These are phyloP conservation scores for Massariosphaeria phaeospora DNA, from an alignment of 495 filamentous ascomycete genomes.

Conservation along the genomic window DNA sequence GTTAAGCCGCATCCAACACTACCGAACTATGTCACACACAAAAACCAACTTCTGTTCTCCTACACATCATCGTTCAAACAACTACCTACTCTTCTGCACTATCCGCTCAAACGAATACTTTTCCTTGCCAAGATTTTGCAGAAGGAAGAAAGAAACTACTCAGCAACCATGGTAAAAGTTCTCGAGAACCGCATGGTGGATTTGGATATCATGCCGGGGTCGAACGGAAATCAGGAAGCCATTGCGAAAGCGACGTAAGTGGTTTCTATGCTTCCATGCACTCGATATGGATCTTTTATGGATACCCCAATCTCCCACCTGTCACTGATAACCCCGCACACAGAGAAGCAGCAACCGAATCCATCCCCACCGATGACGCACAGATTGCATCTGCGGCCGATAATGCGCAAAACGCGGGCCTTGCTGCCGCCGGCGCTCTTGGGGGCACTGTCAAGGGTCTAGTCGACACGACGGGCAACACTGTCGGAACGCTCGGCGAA, in stretches of 20 bases:
- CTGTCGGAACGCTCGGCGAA: conserved; percentile 17
- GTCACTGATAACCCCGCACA: neutral
- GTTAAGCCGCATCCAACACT: no score
- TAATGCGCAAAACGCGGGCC: conserved; percentile 6
- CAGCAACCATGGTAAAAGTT: conserved; percentile 21
- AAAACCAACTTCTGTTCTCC: no score
- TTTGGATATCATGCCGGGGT: conserved; percentile 14
- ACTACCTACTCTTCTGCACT: no score
- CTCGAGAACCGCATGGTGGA: conserved; percentile 19
- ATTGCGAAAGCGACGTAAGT: conserved; percentile 5
- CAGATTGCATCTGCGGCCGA: neutral
- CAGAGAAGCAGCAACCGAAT: neutral
- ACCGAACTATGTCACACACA: no score
- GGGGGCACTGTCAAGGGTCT: conserved; percentile 16
- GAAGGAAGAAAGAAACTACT: no score
- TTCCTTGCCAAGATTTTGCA: no score
- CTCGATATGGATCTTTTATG: no score
- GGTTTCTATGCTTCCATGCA: no score
- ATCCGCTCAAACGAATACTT: no score
- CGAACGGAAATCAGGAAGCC: conserved; percentile 4
- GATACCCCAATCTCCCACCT: neutral
- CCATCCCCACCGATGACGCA: neutral
- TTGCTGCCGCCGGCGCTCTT: conserved; percentile 1
- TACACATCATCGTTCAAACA: no score
- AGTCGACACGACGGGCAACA: conserved; percentile 14